Percentiles rank a stretch among this genome's conserved stretches.
phyloP scores from a whole-genome alignment of 305 asterid species.

The Ilex paraguariensis region DNA sequence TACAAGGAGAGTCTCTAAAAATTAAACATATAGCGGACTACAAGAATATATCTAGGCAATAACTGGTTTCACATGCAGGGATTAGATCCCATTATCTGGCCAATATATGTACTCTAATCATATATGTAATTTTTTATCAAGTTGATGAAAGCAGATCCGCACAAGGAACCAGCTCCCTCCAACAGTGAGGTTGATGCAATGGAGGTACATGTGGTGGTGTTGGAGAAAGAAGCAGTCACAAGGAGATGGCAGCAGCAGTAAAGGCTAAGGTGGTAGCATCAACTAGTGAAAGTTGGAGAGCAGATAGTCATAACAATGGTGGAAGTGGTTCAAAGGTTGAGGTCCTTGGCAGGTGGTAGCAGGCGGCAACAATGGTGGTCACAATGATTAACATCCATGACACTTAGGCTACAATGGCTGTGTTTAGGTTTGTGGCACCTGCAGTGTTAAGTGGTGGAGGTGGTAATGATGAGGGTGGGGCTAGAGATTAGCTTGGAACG shows the following conservation, averaged over 20 bases:
- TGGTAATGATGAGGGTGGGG: neutral
- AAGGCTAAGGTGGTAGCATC: neutral
- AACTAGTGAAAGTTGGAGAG: neutral
- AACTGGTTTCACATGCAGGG: too few species aligned
- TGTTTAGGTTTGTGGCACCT: neutral
- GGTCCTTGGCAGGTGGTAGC: neutral
- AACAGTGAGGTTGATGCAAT: too few species aligned
- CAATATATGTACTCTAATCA: too few species aligned
- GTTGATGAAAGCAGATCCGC: too few species aligned
- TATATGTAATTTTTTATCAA: too few species aligned
- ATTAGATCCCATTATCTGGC: too few species aligned
- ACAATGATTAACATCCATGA: neutral
- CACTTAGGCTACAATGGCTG: neutral
- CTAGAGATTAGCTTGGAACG: neutral
- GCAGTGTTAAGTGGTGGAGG: neutral
- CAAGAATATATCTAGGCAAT: too few species aligned
- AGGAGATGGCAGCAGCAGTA: neutral
- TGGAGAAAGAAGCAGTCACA: too few species aligned
- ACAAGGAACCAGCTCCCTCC: too few species aligned
- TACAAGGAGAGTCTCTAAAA: too few species aligned
- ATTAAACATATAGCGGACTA: too few species aligned
- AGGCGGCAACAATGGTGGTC: neutral
- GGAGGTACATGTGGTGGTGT: too few species aligned
- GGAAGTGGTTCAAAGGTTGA: neutral
- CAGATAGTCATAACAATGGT: neutral